Conservation (phyloP, 257 asterid species). For the Nicotiana knightiana region DNA sequence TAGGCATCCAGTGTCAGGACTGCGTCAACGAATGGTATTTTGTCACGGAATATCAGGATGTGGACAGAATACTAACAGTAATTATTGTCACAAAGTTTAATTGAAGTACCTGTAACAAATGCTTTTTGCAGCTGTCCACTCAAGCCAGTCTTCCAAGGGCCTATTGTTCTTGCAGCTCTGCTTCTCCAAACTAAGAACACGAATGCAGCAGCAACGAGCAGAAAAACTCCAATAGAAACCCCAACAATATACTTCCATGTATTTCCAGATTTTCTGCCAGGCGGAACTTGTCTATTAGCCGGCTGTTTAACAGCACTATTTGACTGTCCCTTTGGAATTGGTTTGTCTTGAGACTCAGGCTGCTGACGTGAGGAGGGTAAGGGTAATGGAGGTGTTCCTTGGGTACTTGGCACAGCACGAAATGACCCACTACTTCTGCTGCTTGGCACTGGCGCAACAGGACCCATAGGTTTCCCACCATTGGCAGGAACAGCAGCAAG, state of each 20-base stretch:
- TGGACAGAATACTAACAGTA: neutral
- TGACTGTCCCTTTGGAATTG: constrained; percentile 11
- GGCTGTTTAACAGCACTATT: constrained; percentile 20
- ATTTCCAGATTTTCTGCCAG: constrained; percentile 17
- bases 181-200: constrained; percentile 43
- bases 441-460: constrained; percentile 40
- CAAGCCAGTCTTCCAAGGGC: constrained; percentile 90
- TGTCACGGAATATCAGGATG: neutral
- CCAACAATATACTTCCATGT: constrained; percentile 45
- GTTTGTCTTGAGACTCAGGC: constrained; percentile 15
- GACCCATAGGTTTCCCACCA: constrained; percentile 17
- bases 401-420: constrained; percentile 47
- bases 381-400: constrained; percentile 33
- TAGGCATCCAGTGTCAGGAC: neutral
- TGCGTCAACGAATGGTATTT: neutral
- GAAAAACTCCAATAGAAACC: constrained; percentile 29
- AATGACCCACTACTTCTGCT: constrained; percentile 84
- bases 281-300: constrained; percentile 14
- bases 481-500: constrained; percentile 50
- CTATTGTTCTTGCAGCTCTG: constrained; percentile 53
- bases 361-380: constrained; percentile 12
- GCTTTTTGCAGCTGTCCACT: constrained; percentile 97
- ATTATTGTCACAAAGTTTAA: neutral
- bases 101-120: constrained; percentile 60
- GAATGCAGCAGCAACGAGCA: constrained; percentile 26